Evolutionary conservation across 306 rosid species (phyloP).

Genomic region (Trichosanthes truncata): DNA sequence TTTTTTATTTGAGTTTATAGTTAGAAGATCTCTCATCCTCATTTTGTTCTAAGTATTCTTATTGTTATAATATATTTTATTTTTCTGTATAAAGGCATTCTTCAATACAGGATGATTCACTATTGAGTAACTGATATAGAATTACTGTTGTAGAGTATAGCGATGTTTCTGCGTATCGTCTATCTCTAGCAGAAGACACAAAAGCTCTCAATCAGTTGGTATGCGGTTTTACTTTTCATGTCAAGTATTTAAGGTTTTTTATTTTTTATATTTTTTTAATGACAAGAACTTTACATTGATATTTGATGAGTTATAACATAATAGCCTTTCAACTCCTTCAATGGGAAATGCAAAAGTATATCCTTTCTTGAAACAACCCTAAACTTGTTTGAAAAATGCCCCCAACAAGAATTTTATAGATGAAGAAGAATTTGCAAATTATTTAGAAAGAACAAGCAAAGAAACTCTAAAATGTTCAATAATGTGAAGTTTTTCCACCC

Average conservation of each 20-base stretch:
- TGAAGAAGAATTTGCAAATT: background rate
- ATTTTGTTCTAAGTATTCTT: no score
- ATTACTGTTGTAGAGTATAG: slow-evolving; percentile 54
- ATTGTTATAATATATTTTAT: background rate
- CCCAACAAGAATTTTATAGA: background rate
- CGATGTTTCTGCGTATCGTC: slow-evolving; percentile 85
- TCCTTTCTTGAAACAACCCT: background rate
- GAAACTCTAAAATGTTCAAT: no score
- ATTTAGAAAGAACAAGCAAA: background rate
- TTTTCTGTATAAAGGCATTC: background rate
- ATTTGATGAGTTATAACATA: background rate
- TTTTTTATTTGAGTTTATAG: no score
- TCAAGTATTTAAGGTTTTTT: background rate
- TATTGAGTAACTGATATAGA: background rate
- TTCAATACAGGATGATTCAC: background rate
- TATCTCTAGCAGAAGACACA: slow-evolving; percentile 94
- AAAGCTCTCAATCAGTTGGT: slow-evolving; percentile 97
- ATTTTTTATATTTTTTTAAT: background rate
- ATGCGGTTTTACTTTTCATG: slow-evolving; percentile 17
- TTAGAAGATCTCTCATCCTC: no score
- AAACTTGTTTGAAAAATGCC: background rate
- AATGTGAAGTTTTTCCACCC: no score
- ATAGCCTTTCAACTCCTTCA: background rate
- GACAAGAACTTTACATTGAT: background rate
- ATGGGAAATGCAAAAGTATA: background rate